Percentiles rank a stretch among this genome's conserved stretches.
These are phyloP conservation scores for Chenopodium quinoa DNA, from an alignment of 148 eudicot species.

Conservation along the genomic window DNA sequence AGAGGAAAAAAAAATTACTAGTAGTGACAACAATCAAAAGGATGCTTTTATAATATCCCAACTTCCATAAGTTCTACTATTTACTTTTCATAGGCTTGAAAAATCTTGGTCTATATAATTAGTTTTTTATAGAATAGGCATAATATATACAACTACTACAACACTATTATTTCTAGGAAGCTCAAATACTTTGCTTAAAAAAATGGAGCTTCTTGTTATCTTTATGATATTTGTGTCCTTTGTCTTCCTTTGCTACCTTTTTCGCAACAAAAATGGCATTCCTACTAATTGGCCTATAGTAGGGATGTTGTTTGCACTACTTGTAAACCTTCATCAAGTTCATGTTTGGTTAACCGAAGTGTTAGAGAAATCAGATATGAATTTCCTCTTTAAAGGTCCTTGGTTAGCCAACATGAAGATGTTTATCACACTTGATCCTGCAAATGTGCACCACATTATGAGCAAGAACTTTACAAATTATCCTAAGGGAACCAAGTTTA, in stretches of 20 bases:
- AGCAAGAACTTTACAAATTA: conserved; percentile 49
- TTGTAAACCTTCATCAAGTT: conserved; percentile 27
- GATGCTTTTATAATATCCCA: too few relatives aligned
- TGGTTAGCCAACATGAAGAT: conserved; percentile 48
- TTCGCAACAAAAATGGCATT: conserved; percentile 22
- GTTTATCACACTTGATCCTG: conserved; percentile 21
- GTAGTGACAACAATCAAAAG: too few relatives aligned
- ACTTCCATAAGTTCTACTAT: too few relatives aligned
- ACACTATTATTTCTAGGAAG: too few relatives aligned
- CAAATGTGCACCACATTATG: conserved; percentile 38
- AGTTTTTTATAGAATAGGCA: too few relatives aligned
- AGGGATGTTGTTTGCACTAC: conserved; percentile 33
- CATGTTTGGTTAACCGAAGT: conserved; percentile 26
- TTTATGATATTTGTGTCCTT: conserved; percentile 7
- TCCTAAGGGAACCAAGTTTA: conserved; percentile 42
- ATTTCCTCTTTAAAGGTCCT: conserved; percentile 38
- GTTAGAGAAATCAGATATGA: background rate
- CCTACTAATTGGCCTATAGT: background rate
- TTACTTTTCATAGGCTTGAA: too few relatives aligned
- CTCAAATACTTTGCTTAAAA: too few relatives aligned
- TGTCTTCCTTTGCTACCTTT: conserved; percentile 10
- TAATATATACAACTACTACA: too few relatives aligned
- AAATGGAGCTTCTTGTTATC: background rate
- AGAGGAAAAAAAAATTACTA: too few relatives aligned
- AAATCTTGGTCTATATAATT: too few relatives aligned